Evolutionary conservation across 2,329 filamentous ascomycete species (phyloP), one percentile per base, ranked within the genome.

Genomic region (Phialophora verrucosa): DNA sequence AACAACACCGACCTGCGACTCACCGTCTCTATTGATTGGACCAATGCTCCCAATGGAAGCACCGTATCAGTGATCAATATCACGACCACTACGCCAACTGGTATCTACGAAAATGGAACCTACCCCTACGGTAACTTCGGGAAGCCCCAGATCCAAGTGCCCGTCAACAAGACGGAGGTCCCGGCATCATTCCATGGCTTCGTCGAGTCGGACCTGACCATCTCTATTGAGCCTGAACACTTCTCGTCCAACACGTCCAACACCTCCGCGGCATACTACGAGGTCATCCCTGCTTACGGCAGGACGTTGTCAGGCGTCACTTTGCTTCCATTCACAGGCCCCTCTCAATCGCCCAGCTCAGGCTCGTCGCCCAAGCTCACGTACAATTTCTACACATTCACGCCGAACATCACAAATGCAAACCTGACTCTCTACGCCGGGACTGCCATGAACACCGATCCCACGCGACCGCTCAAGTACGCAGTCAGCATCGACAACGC

Each of bases 331-430:
- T 81, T 82, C 35, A 78, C 81, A 23, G 80, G 83, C 0, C 79
- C 82, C 49, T 84, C 85, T 17, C 81, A 87, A 38, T 77, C 80
- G 1, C 74, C 83, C 0, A 78, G 78, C 2, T 79, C 80, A 11
- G 7, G 7, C 25, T 84, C 80, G 0, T 71, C 71, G 14, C 87
- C 87, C 0, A 82, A 82, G 4, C 80, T 90, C 8, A 83, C 87
- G 69, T 91, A 89, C 74, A 80, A 84, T 60, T 72, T 90, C 65
- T 90, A 87, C 75, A 80, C 87, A 12, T 90, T 88, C 78, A 85
- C 83, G 51, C 81, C 82, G 64, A 62, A 62, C 31, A 74, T 75
- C 23, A 74, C 81, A 4, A 78, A 78, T 6, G 66, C 73, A 7
- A 79, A 76, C 31, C 69, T 81, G 1, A 79, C 78, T 0, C 73